Base-by-base conservation (phyloP, 1,139 yeast genomes). In the Debaryomyces fabryi region DNA sequence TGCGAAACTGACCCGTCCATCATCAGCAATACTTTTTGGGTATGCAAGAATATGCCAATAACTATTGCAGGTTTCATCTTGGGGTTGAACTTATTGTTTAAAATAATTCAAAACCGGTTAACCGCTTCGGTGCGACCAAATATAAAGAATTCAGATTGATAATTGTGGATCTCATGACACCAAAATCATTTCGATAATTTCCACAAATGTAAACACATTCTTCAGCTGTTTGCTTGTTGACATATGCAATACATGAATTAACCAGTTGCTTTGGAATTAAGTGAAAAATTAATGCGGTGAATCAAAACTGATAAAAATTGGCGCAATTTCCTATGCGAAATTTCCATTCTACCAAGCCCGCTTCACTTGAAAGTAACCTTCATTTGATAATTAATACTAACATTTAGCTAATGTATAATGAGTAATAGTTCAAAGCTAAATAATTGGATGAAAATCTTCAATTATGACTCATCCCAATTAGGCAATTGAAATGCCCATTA, bases 381-480 rank as follows among this genome's bases (percentile, higher is more conserved):
- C 5, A 21, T 21, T 21, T 21, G 8, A 2, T 21, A 21, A 5
- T 6, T 7, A 5, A 21, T 7, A 21, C 8, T 27, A 27, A 5
- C 12, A 9, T 9, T 12, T 35, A 7, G 4, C 23, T 18, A 16
- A 20, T 12, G 25, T 15, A 20, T 18, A 34, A 20, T 34, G 37
- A 34, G n/a, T 35, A 35, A 35, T 35, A 20, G 38, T 35, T 15
- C 15, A 21, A 20, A 35, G 15, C 38, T 35, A 35, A 35, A 35
- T 20, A 5, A 35, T 35, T 35, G 38, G 38, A 35, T 36, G 30
- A 35, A 29, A 40, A 20, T 23, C 29, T 20, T 38, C 43, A 38
- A 36, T 23, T 52, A 65, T 67, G 72, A 67, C 65, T 67, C 72
- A 69, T 60, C 73, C 72, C 48, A 70, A 71, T 60, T 52, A 51